Percentiles rank a stretch among this genome's conserved stretches.
Evolutionary conservation across 2,329 filamentous ascomycete genomes (phyloP).

Genomic region (Fusarium marasasianum): DNA sequence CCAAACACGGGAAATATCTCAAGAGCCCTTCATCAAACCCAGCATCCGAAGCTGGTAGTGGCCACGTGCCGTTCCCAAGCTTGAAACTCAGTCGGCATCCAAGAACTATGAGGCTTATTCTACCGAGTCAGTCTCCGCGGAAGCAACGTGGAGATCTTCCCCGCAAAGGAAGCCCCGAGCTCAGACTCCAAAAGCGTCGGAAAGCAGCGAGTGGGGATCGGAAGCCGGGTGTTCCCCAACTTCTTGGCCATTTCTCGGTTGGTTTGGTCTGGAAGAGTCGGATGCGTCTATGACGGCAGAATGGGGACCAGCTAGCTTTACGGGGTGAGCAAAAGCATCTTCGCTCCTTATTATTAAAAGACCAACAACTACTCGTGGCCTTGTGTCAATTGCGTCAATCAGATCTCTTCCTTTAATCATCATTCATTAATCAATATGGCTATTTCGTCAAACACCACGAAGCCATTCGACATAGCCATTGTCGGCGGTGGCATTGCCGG

Average conservation of each 20-base stretch:
- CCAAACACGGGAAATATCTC: not conserved
- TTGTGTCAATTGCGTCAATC: not conserved
- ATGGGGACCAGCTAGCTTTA: not conserved
- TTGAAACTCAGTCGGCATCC: not conserved
- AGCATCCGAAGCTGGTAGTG: not conserved
- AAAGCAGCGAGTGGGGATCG: constrained; percentile 1
- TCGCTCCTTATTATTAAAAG: not conserved
- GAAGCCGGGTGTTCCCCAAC: constrained; percentile 8
- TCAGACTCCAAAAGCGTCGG: not conserved
- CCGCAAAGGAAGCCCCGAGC: constrained; percentile 3
- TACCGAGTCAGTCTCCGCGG: not conserved
- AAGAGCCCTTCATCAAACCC: not conserved
- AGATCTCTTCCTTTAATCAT: not conserved
- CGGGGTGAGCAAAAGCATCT: not conserved
- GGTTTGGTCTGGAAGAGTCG: not conserved
- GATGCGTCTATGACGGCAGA: constrained; percentile 9
- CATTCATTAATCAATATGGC: not conserved
- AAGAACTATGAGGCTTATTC: not conserved
- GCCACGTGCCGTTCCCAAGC: not conserved
- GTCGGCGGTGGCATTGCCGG: constrained; percentile 63
- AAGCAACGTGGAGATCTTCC: constrained; percentile 3
- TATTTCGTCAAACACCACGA: constrained; percentile 3
- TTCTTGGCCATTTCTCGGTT: not conserved
- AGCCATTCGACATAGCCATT: constrained; percentile 52
- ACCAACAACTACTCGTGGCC: not conserved